Base-by-base conservation (phyloP, 179 eudicot genomes). In the Heliamphora pulchella region DNA sequence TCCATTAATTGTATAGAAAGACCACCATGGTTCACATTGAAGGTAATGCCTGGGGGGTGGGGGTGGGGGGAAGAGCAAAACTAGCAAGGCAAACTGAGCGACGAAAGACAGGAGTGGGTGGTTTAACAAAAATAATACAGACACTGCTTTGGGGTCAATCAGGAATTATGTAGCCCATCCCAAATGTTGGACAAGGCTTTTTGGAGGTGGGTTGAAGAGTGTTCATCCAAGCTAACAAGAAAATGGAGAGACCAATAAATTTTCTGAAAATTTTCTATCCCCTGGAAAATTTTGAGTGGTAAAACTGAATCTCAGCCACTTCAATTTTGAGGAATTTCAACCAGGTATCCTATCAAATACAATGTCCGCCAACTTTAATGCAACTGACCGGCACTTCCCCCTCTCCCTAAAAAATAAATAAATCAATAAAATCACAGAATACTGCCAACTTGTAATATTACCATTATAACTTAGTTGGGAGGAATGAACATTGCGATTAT, bases 151-250 rank as follows among this genome's bases (percentile, higher is more conserved):
- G 31, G 31, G 31, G 31, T 31, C 31, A 22, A 64, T 1, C n/a
- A 73, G 76, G 59, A 18, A 11, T 74, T 39, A 74, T 51, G 41
- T 57, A 55, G 39, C 65, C 65, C 39, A 15, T 8, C 64, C 64
- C 77, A 74, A 74, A 57, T 57, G 15, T 74, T 74, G 20, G 64
- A 22, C 15, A 74, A 20, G 22, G 57, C 76, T 72, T 13, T 51
- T 53, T 10, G 8, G 58, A 73, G 31, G 3, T 48, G 15, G 48
- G 55, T 51, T 20, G 61, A 73, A 53, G 43, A 64, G 11, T 14
- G 9, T 22, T 5, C 44, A 51, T 73, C 15, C 76, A 73, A 54
- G 44, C 57, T 50, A 71, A 5, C 57, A 47, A 2, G 18, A 71
- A 74, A 51, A 22, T 1, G 1, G 5, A 43, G 31, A 15, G 7